These are phyloP conservation scores for Vitis hybrid DNA, from an alignment of 177 flowering plant genomes.

Conservation along the genomic window DNA sequence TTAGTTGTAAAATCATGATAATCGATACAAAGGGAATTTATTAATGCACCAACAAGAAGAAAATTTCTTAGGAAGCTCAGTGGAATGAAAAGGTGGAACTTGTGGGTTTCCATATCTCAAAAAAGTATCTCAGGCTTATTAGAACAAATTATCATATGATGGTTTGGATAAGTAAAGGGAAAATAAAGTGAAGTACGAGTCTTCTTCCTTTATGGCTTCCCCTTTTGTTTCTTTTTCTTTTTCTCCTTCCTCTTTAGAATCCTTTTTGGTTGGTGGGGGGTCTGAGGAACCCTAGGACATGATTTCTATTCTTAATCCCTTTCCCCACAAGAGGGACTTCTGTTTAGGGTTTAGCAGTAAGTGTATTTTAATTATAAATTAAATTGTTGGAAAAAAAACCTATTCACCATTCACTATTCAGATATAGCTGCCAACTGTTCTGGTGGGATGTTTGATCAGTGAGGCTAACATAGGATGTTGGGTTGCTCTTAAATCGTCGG, in stretches of 20 bases:
- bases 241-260: constrained; percentile 9
- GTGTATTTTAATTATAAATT: too few species aligned
- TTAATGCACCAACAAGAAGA: constrained; percentile 3
- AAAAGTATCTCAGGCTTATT: constrained; percentile 12
- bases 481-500: too few species aligned
- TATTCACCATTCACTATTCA: too few species aligned
- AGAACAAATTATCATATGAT: constrained; percentile 12
- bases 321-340: background rate
- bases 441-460: too few species aligned
- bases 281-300: constrained; percentile 17
- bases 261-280: constrained; percentile 20
- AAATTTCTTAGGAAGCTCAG: background rate
- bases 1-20: constrained; percentile 7
- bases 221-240: constrained; percentile 7
- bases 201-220: constrained; percentile 11
- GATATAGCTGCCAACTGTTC: too few species aligned
- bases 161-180: constrained; percentile 10
- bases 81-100: constrained; percentile 18
- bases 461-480: too few species aligned
- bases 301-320: background rate
- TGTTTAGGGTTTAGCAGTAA: background rate
- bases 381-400: too few species aligned
- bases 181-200: constrained; percentile 10
- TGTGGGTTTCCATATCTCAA: constrained; percentile 16
- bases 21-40: constrained; percentile 1